A percentile compares a stretch with the other conserved stretches of the same genome.
Evolutionary conservation across 2,329 filamentous ascomycete species (phyloP).

Genomic region (Stromatinia cepivora): DNA sequence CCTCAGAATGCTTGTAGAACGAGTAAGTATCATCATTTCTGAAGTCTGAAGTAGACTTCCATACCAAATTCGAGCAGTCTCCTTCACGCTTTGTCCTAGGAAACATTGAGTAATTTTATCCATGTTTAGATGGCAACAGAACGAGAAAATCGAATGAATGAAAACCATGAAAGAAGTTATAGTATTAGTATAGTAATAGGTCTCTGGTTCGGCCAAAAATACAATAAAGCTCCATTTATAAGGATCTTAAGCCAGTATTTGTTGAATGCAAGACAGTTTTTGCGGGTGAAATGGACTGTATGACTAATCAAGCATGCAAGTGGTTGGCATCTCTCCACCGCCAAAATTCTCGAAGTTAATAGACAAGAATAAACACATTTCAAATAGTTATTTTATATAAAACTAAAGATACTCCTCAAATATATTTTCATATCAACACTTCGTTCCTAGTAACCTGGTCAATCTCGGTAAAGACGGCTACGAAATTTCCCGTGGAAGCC

Average conservation of each 20-base stretch:
- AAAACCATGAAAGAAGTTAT: neutral
- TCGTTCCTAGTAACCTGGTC: too few species aligned
- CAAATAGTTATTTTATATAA: neutral
- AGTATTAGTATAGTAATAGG: too few species aligned
- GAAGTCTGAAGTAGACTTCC: neutral
- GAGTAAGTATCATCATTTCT: neutral
- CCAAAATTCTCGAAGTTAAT: constrained; percentile 12
- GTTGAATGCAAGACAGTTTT: neutral
- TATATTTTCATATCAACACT: too few species aligned
- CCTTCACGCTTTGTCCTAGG: neutral
- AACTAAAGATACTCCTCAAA: neutral
- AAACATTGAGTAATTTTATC: neutral
- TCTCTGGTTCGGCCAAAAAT: neutral
- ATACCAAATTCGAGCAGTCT: neutral
- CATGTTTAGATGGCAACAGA: neutral
- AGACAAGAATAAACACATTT: neutral
- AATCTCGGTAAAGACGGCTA: too few species aligned
- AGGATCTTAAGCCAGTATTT: too few species aligned
- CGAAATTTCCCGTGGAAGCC: too few species aligned
- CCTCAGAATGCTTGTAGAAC: neutral
- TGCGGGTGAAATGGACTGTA: too few species aligned
- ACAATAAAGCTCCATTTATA: neutral
- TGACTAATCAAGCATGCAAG: neutral
- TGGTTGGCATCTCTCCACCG: neutral
- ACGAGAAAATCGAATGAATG: neutral